A percentile compares a stretch with the other conserved stretches of the same genome.
Evolutionary conservation across 2,329 filamentous ascomycete genomes (phyloP).

Genomic region (Myriosclerotinia curreyana): DNA sequence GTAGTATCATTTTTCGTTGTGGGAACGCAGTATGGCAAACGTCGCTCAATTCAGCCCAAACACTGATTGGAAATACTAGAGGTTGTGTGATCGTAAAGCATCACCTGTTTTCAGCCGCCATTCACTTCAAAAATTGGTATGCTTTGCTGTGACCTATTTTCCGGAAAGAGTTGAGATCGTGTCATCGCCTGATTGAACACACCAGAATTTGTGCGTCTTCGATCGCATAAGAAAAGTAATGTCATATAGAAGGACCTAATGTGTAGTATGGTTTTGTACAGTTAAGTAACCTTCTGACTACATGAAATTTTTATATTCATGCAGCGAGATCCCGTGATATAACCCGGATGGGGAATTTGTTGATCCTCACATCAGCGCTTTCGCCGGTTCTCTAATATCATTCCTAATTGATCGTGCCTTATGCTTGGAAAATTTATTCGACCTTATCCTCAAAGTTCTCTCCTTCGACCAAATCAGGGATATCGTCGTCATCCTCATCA

Average conservation of each 20-base stretch:
- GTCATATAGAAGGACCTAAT: slow-evolving; percentile 23
- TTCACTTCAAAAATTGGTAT: background rate
- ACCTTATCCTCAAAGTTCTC: slow-evolving; percentile 97
- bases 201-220: background rate
- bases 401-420: slow-evolving; percentile 14
- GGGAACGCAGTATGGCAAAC: background rate
- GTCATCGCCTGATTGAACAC: background rate
- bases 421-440: slow-evolving; percentile 35
- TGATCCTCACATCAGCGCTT: slow-evolving; percentile 29
- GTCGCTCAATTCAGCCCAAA: background rate
- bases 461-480: slow-evolving; percentile 93
- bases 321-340: slow-evolving; percentile 29
- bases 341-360: slow-evolving; percentile 24
- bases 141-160: background rate
- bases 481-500: slow-evolving; percentile 80
- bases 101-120: background rate
- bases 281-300: slow-evolving; percentile 37
- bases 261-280: slow-evolving; percentile 39
- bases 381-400: slow-evolving; percentile 24
- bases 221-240: slow-evolving; percentile 4
- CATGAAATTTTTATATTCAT: slow-evolving; percentile 31
- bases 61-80: background rate
- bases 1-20: background rate
- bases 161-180: background rate
- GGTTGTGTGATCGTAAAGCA: background rate